Conservation (phyloP, 2,329 filamentous ascomycete species). For the Penicillium decumbens region DNA sequence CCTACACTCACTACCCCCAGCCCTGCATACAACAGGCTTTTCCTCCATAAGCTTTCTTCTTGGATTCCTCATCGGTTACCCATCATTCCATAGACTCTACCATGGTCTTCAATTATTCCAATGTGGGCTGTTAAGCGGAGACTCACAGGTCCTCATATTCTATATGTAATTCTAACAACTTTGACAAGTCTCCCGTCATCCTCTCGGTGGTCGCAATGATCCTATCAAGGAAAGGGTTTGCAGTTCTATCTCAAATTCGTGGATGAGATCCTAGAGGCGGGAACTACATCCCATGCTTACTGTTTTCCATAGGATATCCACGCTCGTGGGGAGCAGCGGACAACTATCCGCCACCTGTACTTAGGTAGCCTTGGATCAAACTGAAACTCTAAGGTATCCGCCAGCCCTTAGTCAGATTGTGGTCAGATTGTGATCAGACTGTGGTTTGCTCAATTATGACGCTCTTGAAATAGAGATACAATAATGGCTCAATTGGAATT, state of each 20-base stretch:
- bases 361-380: not conserved
- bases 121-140: too few relatives aligned
- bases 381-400: too few relatives aligned
- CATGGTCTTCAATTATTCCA: too few relatives aligned
- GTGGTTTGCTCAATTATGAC: not conserved
- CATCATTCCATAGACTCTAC: too few relatives aligned
- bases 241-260: slow-evolving; percentile 75
- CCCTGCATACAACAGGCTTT: too few relatives aligned
- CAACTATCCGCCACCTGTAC: slow-evolving; percentile 9
- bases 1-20: too few relatives aligned
- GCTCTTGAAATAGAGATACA: not conserved
- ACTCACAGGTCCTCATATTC: too few relatives aligned
- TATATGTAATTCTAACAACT: not conserved
- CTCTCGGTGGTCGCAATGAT: slow-evolving; percentile 72
- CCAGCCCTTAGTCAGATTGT: too few relatives aligned
- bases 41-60: too few relatives aligned
- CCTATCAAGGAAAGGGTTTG: slow-evolving; percentile 73
- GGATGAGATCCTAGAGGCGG: slow-evolving; percentile 69
- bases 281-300: slow-evolving; percentile 79
- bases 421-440: too few relatives aligned
- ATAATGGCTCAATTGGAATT: slow-evolving; percentile 14
- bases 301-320: slow-evolving; percentile 57
- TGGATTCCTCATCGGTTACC: too few relatives aligned
- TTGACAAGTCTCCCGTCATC: slow-evolving; percentile 57
- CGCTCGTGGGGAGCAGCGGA: slow-evolving; percentile 7